These are phyloP conservation scores for Cryoendolithus antarcticus DNA, from an alignment of 2,329 filamentous ascomycete species.

Conservation along the genomic window DNA sequence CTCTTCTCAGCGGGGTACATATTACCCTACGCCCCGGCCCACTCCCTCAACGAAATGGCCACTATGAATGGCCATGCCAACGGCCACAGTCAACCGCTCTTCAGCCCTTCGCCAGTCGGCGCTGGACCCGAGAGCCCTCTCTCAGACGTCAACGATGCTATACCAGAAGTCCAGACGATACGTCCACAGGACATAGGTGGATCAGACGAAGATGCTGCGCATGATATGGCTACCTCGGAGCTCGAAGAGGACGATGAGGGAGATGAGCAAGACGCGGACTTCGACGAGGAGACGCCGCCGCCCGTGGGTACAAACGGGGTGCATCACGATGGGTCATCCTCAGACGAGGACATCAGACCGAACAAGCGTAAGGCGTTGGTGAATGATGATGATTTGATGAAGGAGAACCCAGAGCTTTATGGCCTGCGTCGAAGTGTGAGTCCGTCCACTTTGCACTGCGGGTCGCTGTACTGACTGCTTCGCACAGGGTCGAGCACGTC, in stretches of 20 bases:
- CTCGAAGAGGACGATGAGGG: constrained; percentile 39
- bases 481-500: constrained; percentile 46
- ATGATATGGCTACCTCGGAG: constrained; percentile 32
- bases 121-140: constrained; percentile 61
- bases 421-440: constrained; percentile 84
- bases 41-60: constrained; percentile 34
- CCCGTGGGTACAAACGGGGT: constrained; percentile 31
- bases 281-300: constrained; percentile 52
- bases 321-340: constrained; percentile 53
- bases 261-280: constrained; percentile 52
- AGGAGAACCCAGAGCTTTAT: constrained; percentile 87
- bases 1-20: constrained; percentile 44
- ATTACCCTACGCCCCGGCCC: constrained; percentile 50
- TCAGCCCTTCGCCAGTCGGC: constrained; percentile 32
- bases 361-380: constrained; percentile 54
- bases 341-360: constrained; percentile 38
- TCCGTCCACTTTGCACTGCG: constrained; percentile 10
- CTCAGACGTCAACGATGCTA: constrained; percentile 52
- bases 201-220: constrained; percentile 31
- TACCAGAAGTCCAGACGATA: constrained; percentile 19
- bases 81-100: constrained; percentile 38
- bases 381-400: constrained; percentile 69
- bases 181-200: constrained; percentile 23
- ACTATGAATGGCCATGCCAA: constrained; percentile 56
- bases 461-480: constrained; percentile 22